Base-by-base conservation (phyloP, 1,139 yeast species). In the Geotrichum citri-aurantii region DNA sequence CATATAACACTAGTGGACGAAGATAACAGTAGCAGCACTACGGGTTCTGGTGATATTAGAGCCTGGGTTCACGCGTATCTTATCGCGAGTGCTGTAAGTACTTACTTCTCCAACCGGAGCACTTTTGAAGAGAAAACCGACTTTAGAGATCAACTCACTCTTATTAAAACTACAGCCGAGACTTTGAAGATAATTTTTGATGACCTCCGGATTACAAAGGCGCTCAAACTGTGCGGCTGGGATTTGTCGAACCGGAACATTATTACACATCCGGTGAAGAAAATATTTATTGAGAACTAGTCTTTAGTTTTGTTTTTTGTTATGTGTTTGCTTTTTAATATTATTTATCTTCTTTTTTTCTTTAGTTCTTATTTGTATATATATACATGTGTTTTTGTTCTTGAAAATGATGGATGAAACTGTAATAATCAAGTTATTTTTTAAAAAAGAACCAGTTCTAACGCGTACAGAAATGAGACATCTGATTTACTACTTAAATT, bases 61-160 rank as follows among this genome's bases (percentile, higher is more conserved):
- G 72, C 72, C 3, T 71, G 74, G 75, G 69, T 63, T 17, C 75
- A 71, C 57, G 73, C 74, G 10, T 62, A 69, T 49, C 57, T 69
- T 26, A 57, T 72, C 4, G 70, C 71, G 3, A 61, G 62, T 17
- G 50, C 48, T 11, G 24, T 57, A 31, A 27, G 29, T 14, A 14
- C 42, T 10, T 26, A 48, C 31, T 14, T 33, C 3, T 23, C 33
- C 5, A 37, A n/a, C 5, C 24, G 51, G 19, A 23, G 40, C 7
- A 24, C 27, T 19, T n/a, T 31, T 19, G 37, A 19, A 5, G 50
- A 52, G 6, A 52, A 46, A 40, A 17, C 21, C n/a, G 54, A 46
- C 1, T 31, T 53, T 23, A 26, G 55, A 12, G 57, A 59, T 26
- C 64, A 63, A 12, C 58, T 64, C 27, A 65, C 64, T 24, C 61